Evolutionary conservation across 2,329 filamentous ascomycete genomes (phyloP).

Genomic region (Phaeoacremonium minimum): DNA sequence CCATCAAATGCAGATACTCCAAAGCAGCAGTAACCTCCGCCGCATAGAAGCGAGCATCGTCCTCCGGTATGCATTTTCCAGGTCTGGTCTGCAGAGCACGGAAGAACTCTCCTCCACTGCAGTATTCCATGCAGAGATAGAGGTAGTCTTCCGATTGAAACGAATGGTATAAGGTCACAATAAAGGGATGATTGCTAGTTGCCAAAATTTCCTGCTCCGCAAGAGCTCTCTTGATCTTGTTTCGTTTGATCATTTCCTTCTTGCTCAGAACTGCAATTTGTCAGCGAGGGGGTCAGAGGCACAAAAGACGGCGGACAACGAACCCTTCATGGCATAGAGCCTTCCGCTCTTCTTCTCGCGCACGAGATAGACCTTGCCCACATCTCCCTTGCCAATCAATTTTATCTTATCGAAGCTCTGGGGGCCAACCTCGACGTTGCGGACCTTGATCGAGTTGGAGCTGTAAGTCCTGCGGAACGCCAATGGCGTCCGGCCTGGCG

Average conservation of each 20-base stretch:
- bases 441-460: constrained; percentile 97
- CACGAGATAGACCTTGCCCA: constrained; percentile 96
- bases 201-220: constrained; percentile 97
- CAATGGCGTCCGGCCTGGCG: constrained; percentile 63
- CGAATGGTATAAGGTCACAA: constrained; percentile 96
- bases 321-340: constrained; percentile 98
- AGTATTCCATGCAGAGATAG: constrained; percentile 99
- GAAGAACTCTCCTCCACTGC: constrained; percentile 98
- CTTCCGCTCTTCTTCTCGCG: constrained; percentile 95
- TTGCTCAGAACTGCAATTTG: constrained; percentile 78
- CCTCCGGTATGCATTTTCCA: constrained; percentile 95
- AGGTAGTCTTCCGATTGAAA: constrained; percentile 99
- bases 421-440: constrained; percentile 93
- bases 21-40: constrained; percentile 94
- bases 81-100: constrained; percentile 91
- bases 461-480: constrained; percentile 94
- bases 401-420: constrained; percentile 99
- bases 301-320: constrained; percentile 17
- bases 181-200: constrained; percentile 98
- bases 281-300: constrained; percentile 24
- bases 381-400: constrained; percentile 96
- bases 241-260: constrained; percentile 99
- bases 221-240: constrained; percentile 98
- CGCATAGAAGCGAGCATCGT: constrained; percentile 94
- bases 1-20: constrained; percentile 97